Evolutionary conservation across 2,329 filamentous ascomycete species (phyloP).

Genomic region (Penicillium sp.): DNA sequence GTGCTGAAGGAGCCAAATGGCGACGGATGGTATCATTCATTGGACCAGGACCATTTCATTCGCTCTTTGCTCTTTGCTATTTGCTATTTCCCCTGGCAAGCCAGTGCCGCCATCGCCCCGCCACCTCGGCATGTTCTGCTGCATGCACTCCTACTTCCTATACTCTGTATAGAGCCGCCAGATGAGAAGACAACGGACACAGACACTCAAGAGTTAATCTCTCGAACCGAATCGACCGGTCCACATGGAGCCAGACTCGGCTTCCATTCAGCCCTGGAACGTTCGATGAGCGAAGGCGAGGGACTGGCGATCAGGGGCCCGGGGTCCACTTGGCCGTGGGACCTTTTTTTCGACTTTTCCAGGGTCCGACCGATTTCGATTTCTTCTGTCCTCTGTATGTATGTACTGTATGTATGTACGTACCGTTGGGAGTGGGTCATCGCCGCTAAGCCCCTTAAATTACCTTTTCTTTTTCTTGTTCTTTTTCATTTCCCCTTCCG

Average conservation of each 20-base stretch:
- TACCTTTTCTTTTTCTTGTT: background rate
- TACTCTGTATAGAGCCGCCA: too few species aligned
- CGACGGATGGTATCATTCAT: slow-evolving; percentile 16
- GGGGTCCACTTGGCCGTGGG: slow-evolving; percentile 13
- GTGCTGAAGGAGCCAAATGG: slow-evolving; percentile 5
- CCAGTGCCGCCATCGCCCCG: background rate
- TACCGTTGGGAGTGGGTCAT: background rate
- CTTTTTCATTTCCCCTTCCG: slow-evolving; percentile 3
- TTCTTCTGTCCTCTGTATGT: too few species aligned
- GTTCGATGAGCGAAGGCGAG: slow-evolving; percentile 7
- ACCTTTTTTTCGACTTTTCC: too few species aligned
- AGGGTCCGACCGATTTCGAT: slow-evolving; percentile 17
- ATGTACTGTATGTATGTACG: too few species aligned
- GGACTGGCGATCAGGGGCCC: slow-evolving; percentile 21
- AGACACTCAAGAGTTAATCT: too few species aligned
- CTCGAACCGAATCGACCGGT: background rate
- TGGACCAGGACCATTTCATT: background rate
- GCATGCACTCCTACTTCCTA: background rate
- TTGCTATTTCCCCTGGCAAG: background rate
- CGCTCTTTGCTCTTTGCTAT: background rate
- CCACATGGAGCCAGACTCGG: background rate
- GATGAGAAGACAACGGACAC: too few species aligned
- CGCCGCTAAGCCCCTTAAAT: slow-evolving; percentile 3
- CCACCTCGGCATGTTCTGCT: background rate
- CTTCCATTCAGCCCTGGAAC: slow-evolving; percentile 7